A percentile compares a stretch with the other conserved stretches of the same genome.
These are phyloP conservation scores for Paraphoma sp. DNA, from an alignment of 2,329 filamentous ascomycete genomes.

Conservation along the genomic window DNA sequence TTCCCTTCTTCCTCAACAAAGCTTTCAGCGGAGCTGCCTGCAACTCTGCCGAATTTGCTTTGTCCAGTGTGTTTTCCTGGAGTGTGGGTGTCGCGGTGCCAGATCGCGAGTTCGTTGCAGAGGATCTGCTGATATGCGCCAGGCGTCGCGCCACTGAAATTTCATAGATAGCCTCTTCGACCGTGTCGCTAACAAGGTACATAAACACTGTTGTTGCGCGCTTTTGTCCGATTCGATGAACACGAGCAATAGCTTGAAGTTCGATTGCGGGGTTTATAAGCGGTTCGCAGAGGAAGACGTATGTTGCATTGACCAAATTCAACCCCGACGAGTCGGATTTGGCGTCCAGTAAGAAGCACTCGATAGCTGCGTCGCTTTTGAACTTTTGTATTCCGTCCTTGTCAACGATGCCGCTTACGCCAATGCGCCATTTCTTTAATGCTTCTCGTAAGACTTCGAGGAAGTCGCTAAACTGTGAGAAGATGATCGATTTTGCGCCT, in stretches of 20 bases:
- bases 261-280: conserved; percentile 93
- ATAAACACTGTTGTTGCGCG: conserved; percentile 93
- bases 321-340: conserved; percentile 87
- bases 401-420: conserved; percentile 72
- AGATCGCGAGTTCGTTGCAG: conserved; percentile 8
- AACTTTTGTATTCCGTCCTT: conserved; percentile 76
- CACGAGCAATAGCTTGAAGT: conserved; percentile 91
- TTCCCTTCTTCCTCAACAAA: conserved; percentile 72
- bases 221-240: conserved; percentile 91
- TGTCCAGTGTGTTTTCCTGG: conserved; percentile 72
- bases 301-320: conserved; percentile 89
- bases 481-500: conserved; percentile 90
- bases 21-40: conserved; percentile 74
- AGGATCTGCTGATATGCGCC: conserved; percentile 67
- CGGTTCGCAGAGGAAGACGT: conserved; percentile 94
- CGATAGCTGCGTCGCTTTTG: conserved; percentile 73
- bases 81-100: conserved; percentile 43
- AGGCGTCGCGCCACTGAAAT: conserved; percentile 81
- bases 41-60: conserved; percentile 83
- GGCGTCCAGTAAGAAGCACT: conserved; percentile 89
- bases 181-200: conserved; percentile 88
- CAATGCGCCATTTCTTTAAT: conserved; percentile 74
- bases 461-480: conserved; percentile 88
- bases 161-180: conserved; percentile 91
- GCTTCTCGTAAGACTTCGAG: conserved; percentile 75